These are phyloP conservation scores for Mrakia hoshinonis DNA, from an alignment of 768 basidiomycete genomes.

Conservation along the genomic window DNA sequence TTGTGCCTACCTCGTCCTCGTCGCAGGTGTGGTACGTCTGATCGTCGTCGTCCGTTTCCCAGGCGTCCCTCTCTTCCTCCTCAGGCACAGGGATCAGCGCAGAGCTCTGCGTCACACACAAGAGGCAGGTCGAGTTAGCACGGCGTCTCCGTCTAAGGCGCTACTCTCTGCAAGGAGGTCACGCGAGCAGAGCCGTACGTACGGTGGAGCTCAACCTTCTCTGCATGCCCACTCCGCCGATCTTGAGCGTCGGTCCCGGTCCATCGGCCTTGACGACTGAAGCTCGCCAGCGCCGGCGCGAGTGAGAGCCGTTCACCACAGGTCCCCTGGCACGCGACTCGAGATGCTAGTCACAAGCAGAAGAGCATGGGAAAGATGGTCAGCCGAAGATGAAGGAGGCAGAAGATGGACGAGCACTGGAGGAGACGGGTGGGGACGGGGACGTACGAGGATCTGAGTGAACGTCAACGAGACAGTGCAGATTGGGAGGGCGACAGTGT, in stretches of 20 bases:
- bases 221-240: background rate
- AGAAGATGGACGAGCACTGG: too few species aligned
- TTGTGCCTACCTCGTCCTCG: background rate
- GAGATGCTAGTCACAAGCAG: too few species aligned
- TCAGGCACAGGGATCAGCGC: conserved; percentile 10
- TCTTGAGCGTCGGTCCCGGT: background rate
- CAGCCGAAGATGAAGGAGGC: too few species aligned
- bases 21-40: background rate
- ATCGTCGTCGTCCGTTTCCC: background rate
- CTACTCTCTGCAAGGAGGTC: background rate
- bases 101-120: background rate
- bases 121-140: background rate
- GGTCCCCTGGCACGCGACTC: too few species aligned
- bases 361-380: too few species aligned
- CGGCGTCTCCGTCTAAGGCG: background rate
- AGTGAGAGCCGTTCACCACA: too few species aligned
- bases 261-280: too few species aligned
- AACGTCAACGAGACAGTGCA: background rate
- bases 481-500: background rate
- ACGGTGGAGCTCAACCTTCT: conserved; percentile 1
- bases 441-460: background rate
- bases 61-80: background rate
- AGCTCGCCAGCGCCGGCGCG: too few species aligned
- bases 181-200: background rate
- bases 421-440: too few species aligned